Conservation (phyloP, 306 rosid species). For the Astragalus membranaceus region DNA sequence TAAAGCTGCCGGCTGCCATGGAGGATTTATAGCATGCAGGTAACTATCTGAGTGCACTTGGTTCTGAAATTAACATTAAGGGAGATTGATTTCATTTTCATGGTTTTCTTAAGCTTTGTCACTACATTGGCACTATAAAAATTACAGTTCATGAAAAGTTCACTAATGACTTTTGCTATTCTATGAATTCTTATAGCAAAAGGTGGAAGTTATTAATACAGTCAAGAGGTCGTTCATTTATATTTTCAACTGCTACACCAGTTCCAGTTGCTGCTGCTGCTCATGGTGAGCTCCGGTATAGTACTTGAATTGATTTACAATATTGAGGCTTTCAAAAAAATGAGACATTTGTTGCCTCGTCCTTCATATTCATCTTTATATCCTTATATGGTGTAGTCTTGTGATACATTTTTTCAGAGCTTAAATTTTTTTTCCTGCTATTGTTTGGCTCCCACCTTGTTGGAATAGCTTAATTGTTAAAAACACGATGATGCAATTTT, state of each 20-base stretch:
- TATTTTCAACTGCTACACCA: constrained; percentile 81
- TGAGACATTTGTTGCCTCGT: background rate
- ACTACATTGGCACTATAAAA: background rate
- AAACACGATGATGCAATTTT: constrained; percentile 18
- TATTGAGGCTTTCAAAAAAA: background rate
- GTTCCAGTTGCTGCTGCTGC: constrained; percentile 86
- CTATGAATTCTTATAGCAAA: constrained; percentile 49
- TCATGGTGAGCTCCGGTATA: constrained; percentile 45
- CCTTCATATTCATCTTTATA: background rate
- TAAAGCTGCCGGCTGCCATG: constrained; percentile 96
- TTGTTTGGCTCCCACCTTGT: background rate
- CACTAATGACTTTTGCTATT: constrained; percentile 12
- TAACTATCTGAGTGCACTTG: constrained; percentile 18
- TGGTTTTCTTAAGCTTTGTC: background rate
- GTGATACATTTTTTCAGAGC: too few species aligned
- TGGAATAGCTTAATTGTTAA: background rate
- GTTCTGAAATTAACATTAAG: background rate
- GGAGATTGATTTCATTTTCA: background rate
- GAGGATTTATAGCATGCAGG: constrained; percentile 99
- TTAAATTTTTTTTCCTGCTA: background rate
- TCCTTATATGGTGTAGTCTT: too few species aligned
- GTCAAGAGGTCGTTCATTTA: constrained; percentile 91
- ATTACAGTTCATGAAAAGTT: background rate
- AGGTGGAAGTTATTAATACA: constrained; percentile 84
- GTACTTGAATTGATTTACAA: constrained; percentile 1